Evolutionary conservation across 495 filamentous ascomycete species (phyloP), one percentile per base, ranked within the genome.

Genomic region (Daldinia childiae): DNA sequence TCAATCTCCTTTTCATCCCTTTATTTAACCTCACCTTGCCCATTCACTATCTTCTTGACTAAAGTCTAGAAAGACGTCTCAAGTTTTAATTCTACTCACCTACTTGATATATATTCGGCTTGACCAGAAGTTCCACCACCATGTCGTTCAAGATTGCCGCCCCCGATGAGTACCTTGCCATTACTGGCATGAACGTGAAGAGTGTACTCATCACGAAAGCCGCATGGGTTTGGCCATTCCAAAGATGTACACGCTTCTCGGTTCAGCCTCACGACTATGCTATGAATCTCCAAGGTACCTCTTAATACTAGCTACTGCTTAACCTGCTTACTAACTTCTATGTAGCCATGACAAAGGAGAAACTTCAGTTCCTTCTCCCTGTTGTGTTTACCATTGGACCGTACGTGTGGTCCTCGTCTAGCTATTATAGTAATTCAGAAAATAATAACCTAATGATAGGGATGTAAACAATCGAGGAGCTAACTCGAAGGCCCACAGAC

Each of bases 341-440:
- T 11, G 1, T 57, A 78, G 92, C 92, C 29, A 95, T 94, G 91
- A 95, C 91, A 21, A 84, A 89, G 64, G 92, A 94, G 78, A 95
- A 94, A 79, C 84, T 95, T 9, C 90, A 93, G 66, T 93, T 93
- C 76, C 81, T 87, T 26, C 84, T 93, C 6, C 92, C 92, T 9
- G 91, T 92, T n/a, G 90, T 93, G 45, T 94, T 95, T 78, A 95
- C 92, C 24, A 89, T 95, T 66, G 92, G 92, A 38, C 92, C 92
- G 29, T 77, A 66, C 26, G 75, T 74, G 2, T 55, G 32, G 12
- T 34, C 15, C 14, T 7, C 52, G 17, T 7, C 48, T 15, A 9
- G 7, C n/a, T 19, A 19, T 9, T 34, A 34, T 14, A 14, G 26
- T 11, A 24, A 24, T 9, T 38, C 24, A 30, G 11, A 14, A 51